Evolutionary conservation across 1,284 basidiomycete species (phyloP).

Genomic region (Cutaneotrichosporon cavernicola): DNA sequence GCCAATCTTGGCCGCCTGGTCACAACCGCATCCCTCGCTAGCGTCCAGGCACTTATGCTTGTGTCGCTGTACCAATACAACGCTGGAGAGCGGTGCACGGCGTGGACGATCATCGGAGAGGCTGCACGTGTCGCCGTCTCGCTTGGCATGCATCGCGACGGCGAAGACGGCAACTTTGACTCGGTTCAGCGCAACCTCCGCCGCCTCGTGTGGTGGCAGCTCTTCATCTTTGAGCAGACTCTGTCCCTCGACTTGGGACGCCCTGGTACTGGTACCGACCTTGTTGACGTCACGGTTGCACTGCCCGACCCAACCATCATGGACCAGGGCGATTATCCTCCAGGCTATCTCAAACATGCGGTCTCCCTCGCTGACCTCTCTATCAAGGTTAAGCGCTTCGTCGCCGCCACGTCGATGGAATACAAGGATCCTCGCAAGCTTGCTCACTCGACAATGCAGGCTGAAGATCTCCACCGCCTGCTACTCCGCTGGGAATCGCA

Average conservation of each 20-base stretch:
- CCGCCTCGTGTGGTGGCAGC: conserved; percentile 29
- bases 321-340: conserved; percentile 18
- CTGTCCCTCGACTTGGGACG: conserved; percentile 30
- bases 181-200: conserved; percentile 27
- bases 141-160: conserved; percentile 25
- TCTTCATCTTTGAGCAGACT: conserved; percentile 28
- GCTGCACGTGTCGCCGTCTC: conserved; percentile 24
- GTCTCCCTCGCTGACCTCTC: conserved; percentile 20
- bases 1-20: conserved; percentile 22
- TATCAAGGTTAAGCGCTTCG: conserved; percentile 20
- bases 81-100: conserved; percentile 28
- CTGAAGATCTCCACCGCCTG: conserved; percentile 13
- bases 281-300: conserved; percentile 16
- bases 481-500: conserved; percentile 20
- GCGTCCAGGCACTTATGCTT: conserved; percentile 29
- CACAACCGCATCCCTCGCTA: conserved; percentile 22
- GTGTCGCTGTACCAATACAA: conserved; percentile 31
- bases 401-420: conserved; percentile 19
- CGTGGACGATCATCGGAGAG: conserved; percentile 28
- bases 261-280: conserved; percentile 25
- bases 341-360: conserved; percentile 17
- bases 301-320: conserved; percentile 25
- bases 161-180: conserved; percentile 21
- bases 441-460: neutral
- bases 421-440: conserved; percentile 18